Percentiles rank a stretch among this genome's conserved stretches.
These are phyloP conservation scores for Mallotus repandus DNA, from an alignment of 441 rosid genomes.

Conservation along the genomic window DNA sequence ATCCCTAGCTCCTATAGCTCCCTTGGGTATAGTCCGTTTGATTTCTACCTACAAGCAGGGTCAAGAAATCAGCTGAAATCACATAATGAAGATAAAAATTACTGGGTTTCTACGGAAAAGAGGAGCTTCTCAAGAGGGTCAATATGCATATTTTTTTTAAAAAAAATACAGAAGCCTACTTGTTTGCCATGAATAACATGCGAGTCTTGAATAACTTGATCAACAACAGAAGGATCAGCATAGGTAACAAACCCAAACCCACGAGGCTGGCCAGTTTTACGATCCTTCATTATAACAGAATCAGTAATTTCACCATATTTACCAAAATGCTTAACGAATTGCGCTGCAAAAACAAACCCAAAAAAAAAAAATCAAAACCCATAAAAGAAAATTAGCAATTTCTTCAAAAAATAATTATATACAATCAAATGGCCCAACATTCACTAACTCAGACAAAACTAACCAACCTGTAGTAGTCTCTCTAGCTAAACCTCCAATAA, in stretches of 20 bases:
- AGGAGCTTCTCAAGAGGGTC: too few relatives aligned
- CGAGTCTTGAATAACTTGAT: constrained; percentile 72
- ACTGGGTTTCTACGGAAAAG: background rate
- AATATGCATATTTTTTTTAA: too few relatives aligned
- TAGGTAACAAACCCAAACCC: constrained; percentile 94
- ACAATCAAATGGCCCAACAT: background rate
- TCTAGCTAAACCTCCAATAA: constrained; percentile 91
- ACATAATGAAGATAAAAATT: background rate
- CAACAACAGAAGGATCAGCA: constrained; percentile 83
- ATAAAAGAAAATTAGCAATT: too few relatives aligned
- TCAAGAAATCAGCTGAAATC: too few relatives aligned
- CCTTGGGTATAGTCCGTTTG: constrained; percentile 88
- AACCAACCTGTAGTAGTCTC: constrained; percentile 90
- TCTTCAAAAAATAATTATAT: background rate
- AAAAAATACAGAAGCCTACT: constrained; percentile 34
- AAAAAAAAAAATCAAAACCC: background rate
- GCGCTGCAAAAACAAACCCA: constrained; percentile 49
- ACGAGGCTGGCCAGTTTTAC: constrained; percentile 85
- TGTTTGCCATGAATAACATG: constrained; percentile 82
- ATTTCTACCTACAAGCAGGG: constrained; percentile 71
- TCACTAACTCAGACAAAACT: constrained; percentile 10
- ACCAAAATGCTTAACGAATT: constrained; percentile 77
- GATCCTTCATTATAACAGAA: constrained; percentile 92
- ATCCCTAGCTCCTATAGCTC: constrained; percentile 63
- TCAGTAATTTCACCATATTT: constrained; percentile 93